Base-by-base conservation (phyloP, 805 yeast genomes). In the Candida palmyrensis region DNA sequence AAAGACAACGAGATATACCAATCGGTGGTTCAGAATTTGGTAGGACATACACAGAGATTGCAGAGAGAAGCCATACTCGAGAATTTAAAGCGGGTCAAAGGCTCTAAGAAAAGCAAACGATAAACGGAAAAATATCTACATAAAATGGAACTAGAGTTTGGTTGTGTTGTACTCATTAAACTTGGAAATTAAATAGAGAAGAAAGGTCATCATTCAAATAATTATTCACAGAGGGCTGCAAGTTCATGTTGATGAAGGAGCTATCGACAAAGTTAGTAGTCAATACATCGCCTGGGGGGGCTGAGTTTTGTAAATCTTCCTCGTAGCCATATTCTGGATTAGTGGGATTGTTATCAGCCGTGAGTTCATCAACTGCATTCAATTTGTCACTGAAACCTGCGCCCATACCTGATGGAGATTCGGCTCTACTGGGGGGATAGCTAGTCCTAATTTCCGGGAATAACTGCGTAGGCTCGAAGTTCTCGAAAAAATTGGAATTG, bases 31-130 rank as follows among this genome's bases (percentile, higher is more conserved):
- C 95, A 87, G 50, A 88, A 86, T 47, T 62, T 89, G 45, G 84
- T 89, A 11, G 97, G 95, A 6, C 88, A 89, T 52, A 83, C 95
- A 5, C 96, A 92, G 55, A 75, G 85, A 46, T 47, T 82, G 32
- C 73, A 83, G 45, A 66, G 90, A 32, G 62, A 65, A 26, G 69
- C 64, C 39, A 48, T 66, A 17, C 39, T 60, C 29, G 65, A 48
- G 34, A 52, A 53, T 35, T 49, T 64, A 42, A 52, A 53, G 26
- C 47, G 51, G 34, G 39, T 57, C 5, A 59, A 55, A 35, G 42
- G n/a, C n/a, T 13, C 9, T 28, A 28, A 15, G 9, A n/a, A n/a
- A 10, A 10, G 10, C 24, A 21, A 21, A n/a, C 8, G 27, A 11
- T 25, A 11, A 13, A 12, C 9, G 11, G 10, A 25, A 7, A 13